Percentiles rank a stretch among this genome's conserved stretches.
These are phyloP conservation scores for Emergomyces orientalis DNA, from an alignment of 2,329 filamentous ascomycete species.

Conservation along the genomic window DNA sequence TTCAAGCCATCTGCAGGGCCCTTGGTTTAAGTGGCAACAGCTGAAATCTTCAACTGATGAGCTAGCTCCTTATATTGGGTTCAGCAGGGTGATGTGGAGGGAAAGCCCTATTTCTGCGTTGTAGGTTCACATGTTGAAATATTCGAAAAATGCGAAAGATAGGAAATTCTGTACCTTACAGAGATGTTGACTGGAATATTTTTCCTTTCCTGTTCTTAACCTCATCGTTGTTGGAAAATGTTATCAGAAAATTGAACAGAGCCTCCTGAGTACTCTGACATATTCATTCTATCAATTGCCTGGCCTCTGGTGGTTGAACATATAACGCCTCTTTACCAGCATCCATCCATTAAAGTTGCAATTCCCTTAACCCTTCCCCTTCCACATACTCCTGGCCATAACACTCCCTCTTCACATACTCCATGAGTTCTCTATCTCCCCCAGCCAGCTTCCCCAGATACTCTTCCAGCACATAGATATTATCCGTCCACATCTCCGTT, in stretches of 20 bases:
- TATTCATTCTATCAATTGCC: not conserved
- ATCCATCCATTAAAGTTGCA: constrained; percentile 17
- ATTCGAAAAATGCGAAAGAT: no score
- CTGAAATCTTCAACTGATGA: no score
- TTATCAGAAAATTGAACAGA: not conserved
- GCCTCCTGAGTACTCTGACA: not conserved
- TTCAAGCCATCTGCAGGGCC: no score
- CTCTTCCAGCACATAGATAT: constrained; percentile 36
- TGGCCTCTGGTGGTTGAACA: not conserved
- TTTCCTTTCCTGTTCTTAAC: not conserved
- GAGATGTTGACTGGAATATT: not conserved
- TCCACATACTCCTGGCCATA: constrained; percentile 50
- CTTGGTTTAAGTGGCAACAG: no score
- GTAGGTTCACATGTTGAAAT: no score
- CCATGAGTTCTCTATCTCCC: constrained; percentile 38
- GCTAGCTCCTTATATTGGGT: no score
- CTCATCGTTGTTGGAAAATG: not conserved
- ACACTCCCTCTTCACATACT: constrained; percentile 35
- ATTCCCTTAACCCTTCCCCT: constrained; percentile 41
- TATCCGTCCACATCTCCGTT: constrained; percentile 36
- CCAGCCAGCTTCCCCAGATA: constrained; percentile 31
- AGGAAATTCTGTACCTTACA: no score
- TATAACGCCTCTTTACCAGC: not conserved
- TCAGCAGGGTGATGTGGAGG: no score
- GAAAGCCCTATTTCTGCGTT: no score